Evolutionary conservation across 495 filamentous ascomycete species (phyloP), one percentile per base, ranked within the genome.

Genomic region (Glarea lozoyensis): DNA sequence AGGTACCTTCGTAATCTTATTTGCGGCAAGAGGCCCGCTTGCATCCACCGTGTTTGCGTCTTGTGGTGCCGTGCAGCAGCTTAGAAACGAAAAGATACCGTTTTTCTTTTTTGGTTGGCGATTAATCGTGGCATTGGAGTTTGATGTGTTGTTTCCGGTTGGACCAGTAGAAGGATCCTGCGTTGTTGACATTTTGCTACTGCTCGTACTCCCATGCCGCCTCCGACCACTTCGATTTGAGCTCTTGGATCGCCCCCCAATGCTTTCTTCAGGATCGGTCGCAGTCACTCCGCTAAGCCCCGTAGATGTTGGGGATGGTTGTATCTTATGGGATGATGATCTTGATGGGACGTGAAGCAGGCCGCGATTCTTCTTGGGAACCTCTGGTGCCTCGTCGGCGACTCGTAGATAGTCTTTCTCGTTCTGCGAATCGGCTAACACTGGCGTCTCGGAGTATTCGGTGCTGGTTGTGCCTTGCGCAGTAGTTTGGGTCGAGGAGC

Each of bases 61-160:
- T 44, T 79, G 73, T 29, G 78, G 71, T 20, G 80, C 75, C 21
- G 79, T 78, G 59, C 88, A 95, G 67, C 88, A 95, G 37, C 35
- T 37, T 4, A 95, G 66, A 43, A 92, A 78, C 19, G 84, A 70
- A 16, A 93, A 63, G 27, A 95, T 64, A 9, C 77, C 70, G 39
- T 65, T 67, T 59, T 76, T 77, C 65, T 82, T 85, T 58, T 79
- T 82, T 41, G 69, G 60, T 47, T 57, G 58, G 35, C 49, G 67
- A 48, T 60, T 62, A 42, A 70, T 64, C 19, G 69, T 66, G 46
- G 60, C 29, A 22, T 40, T 44, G 10, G 52, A 34, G 7, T 37
- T 50, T 17, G 65, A 64, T 39, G 69, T 27, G 17, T 37, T 48
- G 43, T 43, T 56, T 12, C 56, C 66, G 65, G 55, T 56, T 59